phyloP scores from a whole-genome alignment of 2,329 filamentous ascomycete species.

The Sclerotinia nivalis region DNA sequence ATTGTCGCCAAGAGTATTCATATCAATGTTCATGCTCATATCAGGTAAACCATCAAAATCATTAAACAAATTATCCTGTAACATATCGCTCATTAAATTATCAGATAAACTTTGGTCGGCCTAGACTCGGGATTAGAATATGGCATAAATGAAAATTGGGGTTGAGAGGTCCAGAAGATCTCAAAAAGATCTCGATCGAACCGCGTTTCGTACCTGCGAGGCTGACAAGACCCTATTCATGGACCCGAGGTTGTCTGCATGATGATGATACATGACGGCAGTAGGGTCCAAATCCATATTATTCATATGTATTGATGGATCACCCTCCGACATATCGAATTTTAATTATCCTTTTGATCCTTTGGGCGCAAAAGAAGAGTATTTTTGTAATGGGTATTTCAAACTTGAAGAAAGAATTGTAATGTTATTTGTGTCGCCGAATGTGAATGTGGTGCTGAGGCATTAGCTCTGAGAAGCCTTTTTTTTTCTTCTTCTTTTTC shows the following conservation, averaged over 20 bases:
- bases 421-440: background rate
- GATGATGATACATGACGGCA: constrained; percentile 32
- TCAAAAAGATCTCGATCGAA: background rate
- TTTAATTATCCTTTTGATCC: background rate
- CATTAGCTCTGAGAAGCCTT: constrained; percentile 13
- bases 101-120: constrained; percentile 31
- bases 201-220: constrained; percentile 34
- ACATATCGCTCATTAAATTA: constrained; percentile 44
- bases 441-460: constrained; percentile 8
- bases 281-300: constrained; percentile 33
- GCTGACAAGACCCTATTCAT: constrained; percentile 29
- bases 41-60: constrained; percentile 44
- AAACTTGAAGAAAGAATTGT: background rate
- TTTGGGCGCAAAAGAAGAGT: background rate
- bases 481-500: background rate
- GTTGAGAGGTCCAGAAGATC: background rate
- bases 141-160: background rate
- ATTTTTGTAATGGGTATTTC: too few species aligned
- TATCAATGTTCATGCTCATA: constrained; percentile 49
- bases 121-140: constrained; percentile 24
- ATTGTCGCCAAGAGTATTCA: constrained; percentile 36
- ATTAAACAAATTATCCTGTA: constrained; percentile 47
- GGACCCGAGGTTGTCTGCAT: constrained; percentile 29
- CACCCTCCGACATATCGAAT: constrained; percentile 32
- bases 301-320: constrained; percentile 31